phyloP scores from a whole-genome alignment of 345 rosid species.

The Boechera retrofracta region DNA sequence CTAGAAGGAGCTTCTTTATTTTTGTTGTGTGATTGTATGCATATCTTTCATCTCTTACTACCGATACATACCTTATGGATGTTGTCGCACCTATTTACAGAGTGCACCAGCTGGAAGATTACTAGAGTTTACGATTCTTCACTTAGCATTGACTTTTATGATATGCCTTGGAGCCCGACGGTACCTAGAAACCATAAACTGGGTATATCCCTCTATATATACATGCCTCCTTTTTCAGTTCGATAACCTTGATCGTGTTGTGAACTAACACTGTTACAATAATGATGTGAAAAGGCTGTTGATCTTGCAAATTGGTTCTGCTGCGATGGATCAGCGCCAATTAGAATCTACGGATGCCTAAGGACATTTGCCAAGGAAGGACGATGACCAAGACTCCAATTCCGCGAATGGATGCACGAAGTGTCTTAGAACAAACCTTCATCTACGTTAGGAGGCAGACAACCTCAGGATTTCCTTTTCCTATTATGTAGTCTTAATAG shows the following conservation, averaged over 20 bases:
- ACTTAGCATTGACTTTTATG: slow-evolving; percentile 79
- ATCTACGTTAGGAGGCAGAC: too few species aligned
- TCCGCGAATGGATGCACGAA: too few species aligned
- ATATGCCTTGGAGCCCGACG: slow-evolving; percentile 78
- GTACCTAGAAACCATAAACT: slow-evolving; percentile 83
- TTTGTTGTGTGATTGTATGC: background rate
- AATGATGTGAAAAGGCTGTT: slow-evolving; percentile 64
- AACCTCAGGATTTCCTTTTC: too few species aligned
- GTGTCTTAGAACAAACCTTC: too few species aligned
- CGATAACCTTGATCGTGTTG: background rate
- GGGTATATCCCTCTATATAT: slow-evolving; percentile 48
- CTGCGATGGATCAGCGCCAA: slow-evolving; percentile 94
- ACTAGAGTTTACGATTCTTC: slow-evolving; percentile 89
- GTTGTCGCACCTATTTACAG: slow-evolving; percentile 48
- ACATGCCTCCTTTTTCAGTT: background rate
- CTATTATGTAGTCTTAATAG: too few species aligned
- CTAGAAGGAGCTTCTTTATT: slow-evolving; percentile 3
- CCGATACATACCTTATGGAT: slow-evolving; percentile 11
- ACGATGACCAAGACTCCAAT: too few species aligned
- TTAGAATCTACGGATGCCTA: slow-evolving; percentile 89
- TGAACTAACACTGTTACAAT: slow-evolving; percentile 36
- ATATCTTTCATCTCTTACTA: slow-evolving; percentile 2
- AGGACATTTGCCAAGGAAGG: slow-evolving; percentile 72
- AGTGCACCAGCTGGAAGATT: slow-evolving; percentile 85
- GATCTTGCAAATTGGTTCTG: slow-evolving; percentile 98